A percentile compares a stretch with the other conserved stretches of the same genome.
These are phyloP conservation scores for Pulveroboletus frians DNA, from an alignment of 768 basidiomycete genomes.

Conservation along the genomic window DNA sequence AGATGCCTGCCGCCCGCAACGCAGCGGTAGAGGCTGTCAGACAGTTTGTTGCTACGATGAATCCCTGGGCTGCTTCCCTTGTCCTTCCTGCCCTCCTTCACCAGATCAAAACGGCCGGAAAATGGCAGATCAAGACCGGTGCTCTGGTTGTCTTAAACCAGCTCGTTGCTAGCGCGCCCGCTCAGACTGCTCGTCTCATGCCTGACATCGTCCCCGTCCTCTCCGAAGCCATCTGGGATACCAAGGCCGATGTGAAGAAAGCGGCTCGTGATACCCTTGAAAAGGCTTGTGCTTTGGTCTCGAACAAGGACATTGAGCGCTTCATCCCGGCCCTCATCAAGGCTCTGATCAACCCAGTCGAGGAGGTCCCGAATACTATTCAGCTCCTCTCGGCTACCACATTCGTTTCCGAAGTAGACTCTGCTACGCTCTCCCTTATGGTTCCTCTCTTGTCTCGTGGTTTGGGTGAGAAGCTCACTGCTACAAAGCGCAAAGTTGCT, in stretches of 20 bases:
- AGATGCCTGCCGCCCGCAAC: conserved; percentile 82
- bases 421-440: conserved; percentile 95
- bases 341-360: conserved; percentile 96
- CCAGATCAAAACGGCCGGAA: conserved; percentile 92
- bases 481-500: conserved; percentile 96
- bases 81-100: conserved; percentile 85
- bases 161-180: conserved; percentile 76
- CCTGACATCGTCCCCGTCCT: conserved; percentile 94
- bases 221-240: conserved; percentile 96
- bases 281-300: conserved; percentile 89
- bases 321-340: conserved; percentile 98
- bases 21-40: conserved; percentile 82
- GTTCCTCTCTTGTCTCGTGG: conserved; percentile 93
- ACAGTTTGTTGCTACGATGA: conserved; percentile 70
- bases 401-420: conserved; percentile 99
- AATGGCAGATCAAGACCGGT: conserved; percentile 96
- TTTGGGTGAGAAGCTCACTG: conserved; percentile 89
- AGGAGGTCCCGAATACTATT: conserved; percentile 96
- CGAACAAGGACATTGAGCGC: conserved; percentile 97
- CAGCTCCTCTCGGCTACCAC: conserved; percentile 95
- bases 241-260: conserved; percentile 98
- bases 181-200: conserved; percentile 83
- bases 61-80: conserved; percentile 81
- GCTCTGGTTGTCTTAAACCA: conserved; percentile 78
- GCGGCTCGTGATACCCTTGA: conserved; percentile 91